Conservation (phyloP, 2,329 filamentous ascomycete species). For the Trichoderma afroharzianum region DNA sequence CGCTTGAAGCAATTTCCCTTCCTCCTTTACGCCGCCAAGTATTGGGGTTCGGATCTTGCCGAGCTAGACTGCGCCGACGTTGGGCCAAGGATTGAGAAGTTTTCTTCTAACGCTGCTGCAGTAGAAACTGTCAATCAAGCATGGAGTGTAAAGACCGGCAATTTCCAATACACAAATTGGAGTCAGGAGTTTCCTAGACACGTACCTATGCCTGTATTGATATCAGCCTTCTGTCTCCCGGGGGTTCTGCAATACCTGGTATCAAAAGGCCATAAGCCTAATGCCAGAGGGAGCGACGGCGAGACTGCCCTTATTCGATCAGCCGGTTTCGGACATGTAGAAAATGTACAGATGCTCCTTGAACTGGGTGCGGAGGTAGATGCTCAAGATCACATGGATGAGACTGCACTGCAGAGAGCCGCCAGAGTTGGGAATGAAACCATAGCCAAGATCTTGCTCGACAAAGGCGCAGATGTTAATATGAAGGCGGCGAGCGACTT, state of each 20-base stretch:
- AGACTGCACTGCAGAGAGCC: constrained; percentile 15
- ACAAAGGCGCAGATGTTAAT: constrained; percentile 8
- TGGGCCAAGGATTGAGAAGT: background rate
- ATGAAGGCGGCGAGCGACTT: constrained; percentile 8
- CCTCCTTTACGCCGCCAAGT: background rate
- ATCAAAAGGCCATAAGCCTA: background rate
- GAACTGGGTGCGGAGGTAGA: background rate
- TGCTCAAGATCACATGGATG: constrained; percentile 11
- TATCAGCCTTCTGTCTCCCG: background rate
- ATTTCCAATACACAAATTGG: background rate
- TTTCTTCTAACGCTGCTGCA: background rate
- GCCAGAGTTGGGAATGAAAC: background rate
- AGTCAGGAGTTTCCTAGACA: background rate
- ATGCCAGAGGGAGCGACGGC: background rate
- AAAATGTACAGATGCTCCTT: background rate
- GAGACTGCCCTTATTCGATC: background rate
- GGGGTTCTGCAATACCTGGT: background rate
- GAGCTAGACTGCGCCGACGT: background rate
- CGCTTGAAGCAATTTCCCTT: background rate
- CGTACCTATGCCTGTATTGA: background rate
- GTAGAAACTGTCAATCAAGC: background rate
- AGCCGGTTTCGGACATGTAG: background rate
- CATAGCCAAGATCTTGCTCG: background rate
- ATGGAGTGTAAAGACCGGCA: background rate
- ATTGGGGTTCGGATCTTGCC: background rate